Base-by-base conservation (phyloP, 805 yeast genomes). In the Maudiozyma serrabonitensis region DNA sequence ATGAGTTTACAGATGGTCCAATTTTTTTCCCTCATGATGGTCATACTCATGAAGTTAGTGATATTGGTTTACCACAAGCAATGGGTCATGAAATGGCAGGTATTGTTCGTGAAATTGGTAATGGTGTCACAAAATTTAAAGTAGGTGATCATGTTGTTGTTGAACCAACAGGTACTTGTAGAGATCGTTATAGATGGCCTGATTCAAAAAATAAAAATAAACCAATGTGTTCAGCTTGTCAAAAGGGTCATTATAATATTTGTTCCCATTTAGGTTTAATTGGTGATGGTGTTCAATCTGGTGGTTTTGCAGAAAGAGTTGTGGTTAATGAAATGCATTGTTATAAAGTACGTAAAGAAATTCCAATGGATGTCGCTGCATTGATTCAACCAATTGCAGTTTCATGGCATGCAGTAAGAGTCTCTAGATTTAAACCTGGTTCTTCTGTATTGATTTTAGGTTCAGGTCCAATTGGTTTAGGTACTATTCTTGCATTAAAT, bases 391-490 rank as follows among this genome's bases (percentile, higher is more conserved):
- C 84, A 4, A 67, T 79, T 45, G 72, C 81, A 2, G 83, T 79
- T 67, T 75, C 53, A 56, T 47, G 81, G 81, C 84, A 79, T 54
- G 84, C 82, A 5, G 76, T 76, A 16, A 69, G 73, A 49, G 67
- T 73, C 3, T 66, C 79, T 65, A 55, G 69, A 0, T 74, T 76
- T 55, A 60, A 69, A 51, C 64, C 59, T 34, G 81, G 80, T 35
- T 67, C 70, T 16, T 61, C 70, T 13, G 79, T 75, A 3, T 61
- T 80, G 45, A 75, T 80, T 23, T 57, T 80, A 4, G 85, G 85
- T 39, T 78, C 78, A 39, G 85, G 85, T 12, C 82, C 84, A 31
- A 79, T 80, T 58, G 84, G 85, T 1, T 63, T 81, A 31, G 78
- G 83, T 35, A 74, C 82, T 1, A 69, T 81, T 21, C 64, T 80